A percentile compares a stretch with the other conserved stretches of the same genome.
phyloP scores from a whole-genome alignment of 768 basidiomycete genomes.

The Strobilomyces confusus region DNA sequence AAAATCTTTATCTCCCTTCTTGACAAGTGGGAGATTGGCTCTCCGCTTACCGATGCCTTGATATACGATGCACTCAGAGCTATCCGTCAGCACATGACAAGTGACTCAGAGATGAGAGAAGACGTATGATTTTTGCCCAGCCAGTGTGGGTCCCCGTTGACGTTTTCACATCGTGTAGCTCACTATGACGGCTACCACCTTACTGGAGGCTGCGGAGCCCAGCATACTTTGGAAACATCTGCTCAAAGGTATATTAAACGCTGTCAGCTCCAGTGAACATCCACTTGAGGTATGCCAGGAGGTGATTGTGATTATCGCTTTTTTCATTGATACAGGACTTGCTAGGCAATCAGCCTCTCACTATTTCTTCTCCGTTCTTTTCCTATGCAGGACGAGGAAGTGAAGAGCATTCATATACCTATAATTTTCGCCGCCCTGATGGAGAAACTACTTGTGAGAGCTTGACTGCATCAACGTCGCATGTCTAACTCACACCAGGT shows the following conservation, averaged over 20 bases:
- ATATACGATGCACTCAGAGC: conserved; percentile 78
- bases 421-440: conserved; percentile 67
- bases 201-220: conserved; percentile 94
- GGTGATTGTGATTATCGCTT: neutral
- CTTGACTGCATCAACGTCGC: neutral
- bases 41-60: conserved; percentile 69
- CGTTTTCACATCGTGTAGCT: conserved; percentile 39
- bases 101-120: conserved; percentile 49
- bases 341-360: conserved; percentile 63
- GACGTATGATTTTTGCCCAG: conserved; percentile 45
- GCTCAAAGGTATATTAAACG: conserved; percentile 50
- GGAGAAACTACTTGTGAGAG: conserved; percentile 58
- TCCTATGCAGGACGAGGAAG: conserved; percentile 82
- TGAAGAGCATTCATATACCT: conserved; percentile 75
- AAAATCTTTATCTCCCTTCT: conserved; percentile 93
- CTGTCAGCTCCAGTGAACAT: conserved; percentile 44
- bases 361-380: conserved; percentile 73
- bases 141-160: neutral
- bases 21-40: conserved; percentile 97
- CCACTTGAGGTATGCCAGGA: conserved; percentile 44
- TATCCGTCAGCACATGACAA: conserved; percentile 52
- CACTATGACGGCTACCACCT: conserved; percentile 76
- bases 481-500: conserved; percentile 26
- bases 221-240: conserved; percentile 82
- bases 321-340: conserved; percentile 3